Evolutionary conservation across 768 basidiomycete genomes (phyloP).

Genomic region (Leucosporidium scottii): DNA sequence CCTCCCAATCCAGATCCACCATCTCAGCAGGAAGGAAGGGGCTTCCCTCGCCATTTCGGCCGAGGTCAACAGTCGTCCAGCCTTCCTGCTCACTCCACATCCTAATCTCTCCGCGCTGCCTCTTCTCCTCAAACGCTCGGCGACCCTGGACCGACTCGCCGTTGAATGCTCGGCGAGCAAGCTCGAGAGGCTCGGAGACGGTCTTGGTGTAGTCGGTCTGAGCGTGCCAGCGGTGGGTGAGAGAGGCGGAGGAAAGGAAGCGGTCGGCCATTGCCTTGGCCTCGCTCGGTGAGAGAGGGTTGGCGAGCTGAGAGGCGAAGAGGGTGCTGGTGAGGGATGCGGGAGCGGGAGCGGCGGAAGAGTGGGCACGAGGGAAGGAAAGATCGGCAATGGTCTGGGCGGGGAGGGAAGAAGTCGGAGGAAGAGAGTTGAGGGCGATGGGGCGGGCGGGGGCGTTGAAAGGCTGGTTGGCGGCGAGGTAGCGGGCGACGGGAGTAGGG

Average conservation of each 20-base stretch:
- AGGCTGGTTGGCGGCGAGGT: slow-evolving; percentile 27
- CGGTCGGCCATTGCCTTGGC: slow-evolving; percentile 17
- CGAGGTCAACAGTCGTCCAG: slow-evolving; percentile 10
- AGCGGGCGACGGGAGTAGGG: slow-evolving; percentile 17
- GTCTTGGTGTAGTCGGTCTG: slow-evolving; percentile 5
- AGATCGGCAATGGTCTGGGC: slow-evolving; percentile 10
- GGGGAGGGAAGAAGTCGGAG: neutral
- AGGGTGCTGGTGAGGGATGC: slow-evolving; percentile 2
- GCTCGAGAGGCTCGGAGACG: slow-evolving; percentile 16
- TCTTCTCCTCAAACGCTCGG: neutral
- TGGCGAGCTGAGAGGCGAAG: slow-evolving; percentile 19
- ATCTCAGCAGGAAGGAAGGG: slow-evolving; percentile 29
- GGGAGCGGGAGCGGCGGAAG: neutral
- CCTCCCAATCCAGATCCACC: slow-evolving; percentile 20
- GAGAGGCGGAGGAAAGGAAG: slow-evolving; percentile 23
- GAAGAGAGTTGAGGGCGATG: neutral
- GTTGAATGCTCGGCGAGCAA: slow-evolving; percentile 8
- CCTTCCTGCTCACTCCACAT: slow-evolving; percentile 25
- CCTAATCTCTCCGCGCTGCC: slow-evolving; percentile 16
- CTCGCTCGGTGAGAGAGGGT: slow-evolving; percentile 25
- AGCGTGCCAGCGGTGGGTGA: slow-evolving; percentile 17
- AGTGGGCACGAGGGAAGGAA: slow-evolving; percentile 18
- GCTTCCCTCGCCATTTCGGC: neutral
- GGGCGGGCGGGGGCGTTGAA: slow-evolving; percentile 8
- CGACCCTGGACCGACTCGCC: neutral